Percentiles rank a stretch among this genome's conserved stretches.
These are phyloP conservation scores for Acanthamoeba sp. DNA, from an alignment of 208 protist genomes.

Conservation along the genomic window DNA sequence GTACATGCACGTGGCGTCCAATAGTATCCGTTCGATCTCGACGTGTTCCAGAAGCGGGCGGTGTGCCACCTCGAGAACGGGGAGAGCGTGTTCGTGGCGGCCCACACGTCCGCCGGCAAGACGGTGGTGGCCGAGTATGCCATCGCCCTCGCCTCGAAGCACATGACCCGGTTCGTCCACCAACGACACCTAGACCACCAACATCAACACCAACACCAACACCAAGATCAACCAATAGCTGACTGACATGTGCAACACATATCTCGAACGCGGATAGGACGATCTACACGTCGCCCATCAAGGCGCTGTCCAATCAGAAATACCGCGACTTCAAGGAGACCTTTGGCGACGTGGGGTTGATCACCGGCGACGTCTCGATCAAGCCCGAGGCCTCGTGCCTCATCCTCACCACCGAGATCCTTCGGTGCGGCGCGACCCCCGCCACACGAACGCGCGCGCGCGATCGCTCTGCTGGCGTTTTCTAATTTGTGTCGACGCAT, in stretches of 20 bases:
- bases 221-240: too few species aligned
- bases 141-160: slow-evolving; percentile 90
- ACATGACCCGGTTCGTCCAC: slow-evolving; percentile 82
- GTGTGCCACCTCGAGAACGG: slow-evolving; percentile 88
- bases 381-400: slow-evolving; percentile 92
- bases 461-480: too few species aligned
- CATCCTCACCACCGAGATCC: slow-evolving; percentile 96
- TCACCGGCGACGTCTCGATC: slow-evolving; percentile 96
- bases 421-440: too few species aligned
- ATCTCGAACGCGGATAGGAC: slow-evolving; percentile 77
- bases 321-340: slow-evolving; percentile 91
- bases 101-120: slow-evolving; percentile 93
- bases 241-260: too few species aligned
- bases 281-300: slow-evolving; percentile 97
- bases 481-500: background rate
- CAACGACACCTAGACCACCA: background rate
- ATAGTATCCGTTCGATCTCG: slow-evolving; percentile 94
- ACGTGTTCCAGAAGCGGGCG: slow-evolving; percentile 93
- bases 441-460: background rate
- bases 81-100: slow-evolving; percentile 92
- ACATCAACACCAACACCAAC: background rate
- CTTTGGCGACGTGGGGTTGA: slow-evolving; percentile 94
- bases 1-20: too few species aligned
- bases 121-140: slow-evolving; percentile 95
- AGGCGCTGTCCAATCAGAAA: slow-evolving; percentile 97